A percentile compares a stretch with the other conserved stretches of the same genome.
Evolutionary conservation across 768 basidiomycete genomes (phyloP).

Genomic region (Serpula lacrymans): DNA sequence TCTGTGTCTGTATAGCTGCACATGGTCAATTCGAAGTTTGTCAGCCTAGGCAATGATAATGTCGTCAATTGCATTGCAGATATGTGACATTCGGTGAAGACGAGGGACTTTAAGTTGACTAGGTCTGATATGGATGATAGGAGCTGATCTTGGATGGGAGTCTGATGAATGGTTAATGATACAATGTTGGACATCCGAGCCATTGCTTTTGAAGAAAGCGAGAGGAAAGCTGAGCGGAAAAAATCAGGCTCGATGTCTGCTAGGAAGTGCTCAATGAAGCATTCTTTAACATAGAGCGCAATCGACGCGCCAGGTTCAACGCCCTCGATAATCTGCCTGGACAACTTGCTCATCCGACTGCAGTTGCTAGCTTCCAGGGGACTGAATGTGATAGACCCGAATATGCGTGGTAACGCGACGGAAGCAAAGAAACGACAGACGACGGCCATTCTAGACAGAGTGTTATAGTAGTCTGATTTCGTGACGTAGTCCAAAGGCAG

Average conservation of each 20-base stretch:
- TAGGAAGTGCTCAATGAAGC: conserved; percentile 13
- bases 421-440: conserved; percentile 44
- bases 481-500: conserved; percentile 14
- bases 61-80: too few relatives aligned
- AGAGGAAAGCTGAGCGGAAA: neutral
- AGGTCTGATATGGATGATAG: too few relatives aligned
- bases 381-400: conserved; percentile 28
- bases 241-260: neutral
- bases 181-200: conserved; percentile 16
- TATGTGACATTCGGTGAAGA: too few relatives aligned
- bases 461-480: conserved; percentile 9
- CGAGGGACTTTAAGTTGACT: too few relatives aligned
- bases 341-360: conserved; percentile 16
- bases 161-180: conserved; percentile 6
- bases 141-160: too few relatives aligned
- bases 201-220: conserved; percentile 6
- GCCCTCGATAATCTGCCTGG: conserved; percentile 21
- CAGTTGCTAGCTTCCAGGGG: conserved; percentile 4
- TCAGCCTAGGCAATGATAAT: too few relatives aligned
- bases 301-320: conserved; percentile 26
- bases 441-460: conserved; percentile 27
- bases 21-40: too few relatives aligned
- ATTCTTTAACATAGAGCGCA: conserved; percentile 25
- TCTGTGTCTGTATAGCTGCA: too few relatives aligned
- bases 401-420: conserved; percentile 37